phyloP scores from a whole-genome alignment of 768 basidiomycete genomes.

The Lactifluus volemus region DNA sequence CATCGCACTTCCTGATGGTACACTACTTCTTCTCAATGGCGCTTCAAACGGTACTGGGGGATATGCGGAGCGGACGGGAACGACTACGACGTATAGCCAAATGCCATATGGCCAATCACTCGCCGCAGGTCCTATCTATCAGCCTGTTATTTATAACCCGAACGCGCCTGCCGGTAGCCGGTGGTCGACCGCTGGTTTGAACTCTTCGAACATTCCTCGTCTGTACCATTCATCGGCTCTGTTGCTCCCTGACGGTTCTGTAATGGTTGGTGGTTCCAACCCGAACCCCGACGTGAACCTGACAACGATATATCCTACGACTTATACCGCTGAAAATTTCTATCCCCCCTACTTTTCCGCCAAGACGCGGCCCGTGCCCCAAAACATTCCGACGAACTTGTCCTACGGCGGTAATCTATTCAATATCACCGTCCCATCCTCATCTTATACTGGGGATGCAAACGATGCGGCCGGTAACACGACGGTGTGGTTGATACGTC shows the following conservation, averaged over 20 bases:
- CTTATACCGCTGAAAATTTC: conserved; percentile 47
- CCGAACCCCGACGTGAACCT: conserved; percentile 79
- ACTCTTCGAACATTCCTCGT: conserved; percentile 57
- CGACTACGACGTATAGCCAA: conserved; percentile 28
- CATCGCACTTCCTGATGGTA: conserved; percentile 71
- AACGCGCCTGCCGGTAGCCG: conserved; percentile 58
- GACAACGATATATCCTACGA: conserved; percentile 55
- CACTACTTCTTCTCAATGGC: conserved; percentile 72
- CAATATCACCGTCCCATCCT: conserved; percentile 58
- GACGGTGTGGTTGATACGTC: conserved; percentile 70
- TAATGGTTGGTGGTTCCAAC: conserved; percentile 87
- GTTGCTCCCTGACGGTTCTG: conserved; percentile 76
- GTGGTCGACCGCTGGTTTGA: conserved; percentile 63
- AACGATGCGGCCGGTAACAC: conserved; percentile 66
- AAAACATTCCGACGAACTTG: conserved; percentile 46
- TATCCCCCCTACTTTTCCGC: conserved; percentile 58
- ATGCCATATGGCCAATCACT: conserved; percentile 70
- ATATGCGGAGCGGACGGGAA: conserved; percentile 47
- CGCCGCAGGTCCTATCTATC: conserved; percentile 69
- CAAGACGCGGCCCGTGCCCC: conserved; percentile 54
- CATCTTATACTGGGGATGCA: conserved; percentile 54
- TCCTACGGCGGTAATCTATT: conserved; percentile 42
- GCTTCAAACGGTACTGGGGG: conserved; percentile 82
- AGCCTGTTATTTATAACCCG: conserved; percentile 78
- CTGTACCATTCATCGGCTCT: conserved; percentile 90